Conservation (phyloP, 306 rosid genomes). For the Mimosa bimucronata region DNA sequence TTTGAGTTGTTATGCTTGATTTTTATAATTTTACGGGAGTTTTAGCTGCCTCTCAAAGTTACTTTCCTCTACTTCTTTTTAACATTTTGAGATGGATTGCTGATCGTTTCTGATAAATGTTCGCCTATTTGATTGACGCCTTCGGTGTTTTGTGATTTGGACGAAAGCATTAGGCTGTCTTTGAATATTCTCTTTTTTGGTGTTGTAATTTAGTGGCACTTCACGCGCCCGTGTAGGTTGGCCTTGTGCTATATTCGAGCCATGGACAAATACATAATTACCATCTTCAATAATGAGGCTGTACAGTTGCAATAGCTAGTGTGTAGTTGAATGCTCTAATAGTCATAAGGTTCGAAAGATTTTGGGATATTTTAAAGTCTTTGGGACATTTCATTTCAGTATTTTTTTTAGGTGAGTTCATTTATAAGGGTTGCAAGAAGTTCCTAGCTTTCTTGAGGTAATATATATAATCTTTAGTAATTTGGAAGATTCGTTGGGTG, state of each 20-base stretch:
- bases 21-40: background rate
- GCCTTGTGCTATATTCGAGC: background rate
- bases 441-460: constrained; percentile 94
- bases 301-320: background rate
- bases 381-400: background rate
- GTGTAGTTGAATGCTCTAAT: background rate
- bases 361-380: background rate
- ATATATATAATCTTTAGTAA: no score
- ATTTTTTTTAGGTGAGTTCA: constrained; percentile 28
- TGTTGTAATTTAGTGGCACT: no score
- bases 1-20: background rate
- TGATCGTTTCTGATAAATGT: background rate
- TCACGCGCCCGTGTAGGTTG: background rate
- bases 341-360: background rate
- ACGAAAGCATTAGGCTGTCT: background rate
- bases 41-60: background rate
- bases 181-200: background rate
- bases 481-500: no score
- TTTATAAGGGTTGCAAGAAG: constrained; percentile 24
- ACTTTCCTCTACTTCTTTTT: background rate
- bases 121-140: background rate
- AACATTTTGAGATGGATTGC: background rate
- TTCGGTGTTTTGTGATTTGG: background rate
- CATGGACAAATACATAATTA: background rate
- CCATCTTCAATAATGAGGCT: background rate